Conservation (phyloP, 2,329 filamentous ascomycete species). For the Magnaporthales sp. region DNA sequence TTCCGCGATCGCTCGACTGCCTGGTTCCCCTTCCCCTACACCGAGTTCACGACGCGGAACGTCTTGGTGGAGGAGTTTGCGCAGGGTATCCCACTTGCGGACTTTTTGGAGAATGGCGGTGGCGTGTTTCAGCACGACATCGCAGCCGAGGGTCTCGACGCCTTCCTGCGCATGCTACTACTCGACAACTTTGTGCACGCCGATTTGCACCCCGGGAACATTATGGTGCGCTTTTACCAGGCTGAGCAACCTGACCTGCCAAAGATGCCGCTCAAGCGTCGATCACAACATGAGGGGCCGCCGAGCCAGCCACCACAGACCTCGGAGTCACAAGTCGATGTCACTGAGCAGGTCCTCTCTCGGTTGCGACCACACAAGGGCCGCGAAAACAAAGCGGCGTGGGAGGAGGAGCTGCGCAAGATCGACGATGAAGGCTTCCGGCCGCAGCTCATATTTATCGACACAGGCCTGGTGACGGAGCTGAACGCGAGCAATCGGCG, state of each 20-base stretch:
- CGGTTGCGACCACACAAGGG: slow-evolving; percentile 66
- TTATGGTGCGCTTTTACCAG: slow-evolving; percentile 98
- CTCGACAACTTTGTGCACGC: slow-evolving; percentile 98
- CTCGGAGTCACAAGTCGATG: slow-evolving; percentile 46
- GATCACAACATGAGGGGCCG: background rate
- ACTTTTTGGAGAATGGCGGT: slow-evolving; percentile 85
- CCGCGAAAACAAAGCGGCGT: slow-evolving; percentile 54
- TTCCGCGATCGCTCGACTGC: slow-evolving; percentile 84
- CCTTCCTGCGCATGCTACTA: slow-evolving; percentile 91
- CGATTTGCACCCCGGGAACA: slow-evolving; percentile 93
- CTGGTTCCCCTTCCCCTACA: slow-evolving; percentile 95
- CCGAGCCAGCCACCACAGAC: slow-evolving; percentile 20
- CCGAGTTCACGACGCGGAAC: slow-evolving; percentile 83
- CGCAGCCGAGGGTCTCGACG: slow-evolving; percentile 87
- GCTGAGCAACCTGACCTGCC: slow-evolving; percentile 60
- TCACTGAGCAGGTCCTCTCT: slow-evolving; percentile 78
- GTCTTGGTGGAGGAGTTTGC: slow-evolving; percentile 95
- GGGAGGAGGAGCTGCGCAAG: slow-evolving; percentile 64
- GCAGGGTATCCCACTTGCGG: slow-evolving; percentile 82
- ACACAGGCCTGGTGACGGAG: slow-evolving; percentile 91
- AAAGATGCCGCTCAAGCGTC: slow-evolving; percentile 13
- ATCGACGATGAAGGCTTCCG: slow-evolving; percentile 84
- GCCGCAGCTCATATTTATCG: slow-evolving; percentile 94
- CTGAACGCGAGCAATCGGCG: slow-evolving; percentile 76
- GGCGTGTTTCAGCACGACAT: slow-evolving; percentile 92